Evolutionary conservation across 2,329 filamentous ascomycete species (phyloP).

Genomic region (Sporothrix protearum): DNA sequence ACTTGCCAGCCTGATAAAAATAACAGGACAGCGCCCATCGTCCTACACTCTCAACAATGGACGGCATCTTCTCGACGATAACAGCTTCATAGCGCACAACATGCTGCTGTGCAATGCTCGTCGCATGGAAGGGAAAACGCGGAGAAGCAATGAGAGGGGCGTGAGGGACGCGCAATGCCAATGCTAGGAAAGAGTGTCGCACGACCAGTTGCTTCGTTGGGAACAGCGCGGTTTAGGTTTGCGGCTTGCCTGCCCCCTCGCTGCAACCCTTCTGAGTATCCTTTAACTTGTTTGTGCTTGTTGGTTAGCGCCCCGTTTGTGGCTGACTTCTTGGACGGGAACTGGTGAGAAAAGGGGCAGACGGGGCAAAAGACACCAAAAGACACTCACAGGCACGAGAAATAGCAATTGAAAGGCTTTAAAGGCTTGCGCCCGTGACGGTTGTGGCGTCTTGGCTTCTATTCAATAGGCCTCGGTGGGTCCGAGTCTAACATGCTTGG

Average conservation of each 20-base stretch:
- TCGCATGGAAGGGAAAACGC: not conserved
- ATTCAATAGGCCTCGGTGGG: not conserved
- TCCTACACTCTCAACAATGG: no score
- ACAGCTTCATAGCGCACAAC: not conserved
- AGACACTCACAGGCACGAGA: not conserved
- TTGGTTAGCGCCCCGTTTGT: not conserved
- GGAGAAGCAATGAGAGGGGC: not conserved
- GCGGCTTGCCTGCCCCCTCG: not conserved
- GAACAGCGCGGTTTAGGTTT: not conserved
- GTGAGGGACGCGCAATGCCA: conserved; percentile 16
- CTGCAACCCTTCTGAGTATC: not conserved
- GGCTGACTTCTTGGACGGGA: not conserved
- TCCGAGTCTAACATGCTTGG: not conserved
- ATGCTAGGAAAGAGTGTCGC: conserved; percentile 7
- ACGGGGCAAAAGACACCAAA: not conserved
- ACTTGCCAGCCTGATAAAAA: not conserved
- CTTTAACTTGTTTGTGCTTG: not conserved
- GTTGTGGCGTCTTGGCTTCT: not conserved
- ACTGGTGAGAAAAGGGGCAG: not conserved
- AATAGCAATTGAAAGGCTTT: not conserved
- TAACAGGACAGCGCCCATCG: no score
- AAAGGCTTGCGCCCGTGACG: not conserved
- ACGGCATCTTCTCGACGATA: not conserved
- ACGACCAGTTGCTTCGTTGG: conserved; percentile 17
- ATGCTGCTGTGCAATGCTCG: not conserved